Evolutionary conservation across 2,329 filamentous ascomycete species (phyloP), one percentile per base, ranked within the genome.

Genomic region (Phialocephala sp.): DNA sequence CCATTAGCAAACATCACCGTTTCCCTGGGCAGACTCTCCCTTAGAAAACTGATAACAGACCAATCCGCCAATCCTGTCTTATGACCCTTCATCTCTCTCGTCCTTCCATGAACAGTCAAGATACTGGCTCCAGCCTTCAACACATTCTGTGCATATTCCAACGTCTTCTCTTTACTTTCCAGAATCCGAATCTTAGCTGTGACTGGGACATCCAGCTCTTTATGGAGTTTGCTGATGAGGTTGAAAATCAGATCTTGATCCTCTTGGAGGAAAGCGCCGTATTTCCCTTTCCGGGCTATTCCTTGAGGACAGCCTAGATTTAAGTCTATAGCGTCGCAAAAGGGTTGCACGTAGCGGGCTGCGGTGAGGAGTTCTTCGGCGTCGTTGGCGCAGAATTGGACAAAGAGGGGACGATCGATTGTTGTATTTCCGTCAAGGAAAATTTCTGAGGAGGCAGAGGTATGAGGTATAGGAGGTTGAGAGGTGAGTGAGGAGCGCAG

Each of bases 1-100:
- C 95, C 95, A 77, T 99, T 99, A 3, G 95, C 95, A 76, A 99
- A 98, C 2, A 99, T 87, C 27, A 99, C 95, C 8, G 93, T 96
- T 57, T 97, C 93, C 0, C 85, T 80, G 0, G 94, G 94, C 36
- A 99, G 80, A 67, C 90, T 91, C 12, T 97, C 92, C 58, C 95
- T 84, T 69, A 99, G 79, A 75, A 91, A 94, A 4, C 89, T 86
- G 64, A 99, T 89, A 74, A 91, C 87, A n/a, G 81, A 81, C 95
- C 95, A 99, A 79, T 99, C 93, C 4, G 95, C 95, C 41, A 98
- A 73, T 0, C 95, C 95, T 0, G 95, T 99, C 74, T 97, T 86
- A 76, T 99, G 95, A 0, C 95, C 94, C 80, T 99, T 99, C 77
- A 98, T 94, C 74, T 98, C 93, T 69, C 95, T 84, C 69, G 87